These are phyloP conservation scores for Nemania sp. DNA, from an alignment of 2,329 filamentous ascomycete genomes.

Conservation along the genomic window DNA sequence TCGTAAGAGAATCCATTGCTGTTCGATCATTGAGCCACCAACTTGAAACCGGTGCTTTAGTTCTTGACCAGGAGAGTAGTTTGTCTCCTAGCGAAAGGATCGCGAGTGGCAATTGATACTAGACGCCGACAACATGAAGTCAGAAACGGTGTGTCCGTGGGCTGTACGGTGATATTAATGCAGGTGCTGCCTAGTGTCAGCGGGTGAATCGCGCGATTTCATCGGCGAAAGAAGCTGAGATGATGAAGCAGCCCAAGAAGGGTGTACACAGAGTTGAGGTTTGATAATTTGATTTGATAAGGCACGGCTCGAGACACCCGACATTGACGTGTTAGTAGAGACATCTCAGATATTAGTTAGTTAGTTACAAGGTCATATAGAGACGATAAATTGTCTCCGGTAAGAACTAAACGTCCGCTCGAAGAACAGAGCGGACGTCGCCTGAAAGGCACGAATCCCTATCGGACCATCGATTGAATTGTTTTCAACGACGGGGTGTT, in stretches of 20 bases:
- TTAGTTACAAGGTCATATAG: not conserved
- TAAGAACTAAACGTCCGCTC: slow-evolving; percentile 37
- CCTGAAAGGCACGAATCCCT: slow-evolving; percentile 22
- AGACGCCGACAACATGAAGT: not conserved
- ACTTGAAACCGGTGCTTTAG: too few relatives aligned
- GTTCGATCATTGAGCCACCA: too few relatives aligned
- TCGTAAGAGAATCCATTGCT: too few relatives aligned
- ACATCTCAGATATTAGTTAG: not conserved
- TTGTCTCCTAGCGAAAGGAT: not conserved
- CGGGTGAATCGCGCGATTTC: not conserved
- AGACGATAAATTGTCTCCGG: slow-evolving; percentile 36
- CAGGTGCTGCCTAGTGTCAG: not conserved
- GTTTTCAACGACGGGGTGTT: slow-evolving; percentile 41
- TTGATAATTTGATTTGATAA: not conserved
- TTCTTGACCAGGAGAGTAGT: not conserved
- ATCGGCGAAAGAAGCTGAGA: not conserved
- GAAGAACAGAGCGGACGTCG: slow-evolving; percentile 29
- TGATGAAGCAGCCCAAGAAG: not conserved
- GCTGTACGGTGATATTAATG: not conserved
- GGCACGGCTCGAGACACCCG: not conserved
- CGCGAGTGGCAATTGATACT: not conserved
- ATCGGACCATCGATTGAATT: slow-evolving; percentile 31
- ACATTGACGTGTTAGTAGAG: not conserved
- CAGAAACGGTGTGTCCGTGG: not conserved
- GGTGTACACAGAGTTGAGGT: not conserved